Base-by-base conservation (phyloP, 805 yeast species). In the Candida alai region DNA sequence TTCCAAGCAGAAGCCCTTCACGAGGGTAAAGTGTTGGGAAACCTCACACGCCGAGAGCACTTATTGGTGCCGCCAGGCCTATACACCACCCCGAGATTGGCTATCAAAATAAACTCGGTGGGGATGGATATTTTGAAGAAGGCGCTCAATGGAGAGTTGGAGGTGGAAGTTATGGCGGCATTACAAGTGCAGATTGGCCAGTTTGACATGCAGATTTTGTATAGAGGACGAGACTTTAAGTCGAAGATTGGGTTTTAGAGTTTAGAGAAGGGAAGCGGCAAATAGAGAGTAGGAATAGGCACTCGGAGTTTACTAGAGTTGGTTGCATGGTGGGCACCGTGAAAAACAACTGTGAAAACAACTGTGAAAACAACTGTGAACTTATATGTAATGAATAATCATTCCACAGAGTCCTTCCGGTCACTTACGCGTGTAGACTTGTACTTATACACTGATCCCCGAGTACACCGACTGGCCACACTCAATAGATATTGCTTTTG, bases 41-140 rank as follows among this genome's bases (percentile, higher is more conserved):
- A 61, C 34, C 48, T 76, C 20, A 56, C 60, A 16, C 52, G 54
- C 6, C 62, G 62, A n/a, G 68, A 68, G 37, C 29, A 48, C n/a
- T 36, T 77, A 26, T 42, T 56, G 8, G 51, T 76, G 1, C 72
- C 76, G 1, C 79, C 82, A 0, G 84, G 84, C 1, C 34, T 70
- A 6, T 68, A 65, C 48, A 65, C 56, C 7, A 68, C 79, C 3
- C 74, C 73, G 5, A 53, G 71, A 28, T 60, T 76, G 3, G 76
- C 82, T 0, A 61, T 78, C 12, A 62, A 60, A 19, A 60, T 70
- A 30, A 62, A 66, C 4, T 56, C 57, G 3, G 53, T 70, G 6
- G 76, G 73, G 1, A 68, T 69, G 32, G 76, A 73, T 24, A 57
- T 77, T 9, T 49, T 78, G 19, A 59, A 68, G 27, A 63, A 62